Base-by-base conservation (phyloP, 1,284 basidiomycete genomes). In the Leccinum solheimii region DNA sequence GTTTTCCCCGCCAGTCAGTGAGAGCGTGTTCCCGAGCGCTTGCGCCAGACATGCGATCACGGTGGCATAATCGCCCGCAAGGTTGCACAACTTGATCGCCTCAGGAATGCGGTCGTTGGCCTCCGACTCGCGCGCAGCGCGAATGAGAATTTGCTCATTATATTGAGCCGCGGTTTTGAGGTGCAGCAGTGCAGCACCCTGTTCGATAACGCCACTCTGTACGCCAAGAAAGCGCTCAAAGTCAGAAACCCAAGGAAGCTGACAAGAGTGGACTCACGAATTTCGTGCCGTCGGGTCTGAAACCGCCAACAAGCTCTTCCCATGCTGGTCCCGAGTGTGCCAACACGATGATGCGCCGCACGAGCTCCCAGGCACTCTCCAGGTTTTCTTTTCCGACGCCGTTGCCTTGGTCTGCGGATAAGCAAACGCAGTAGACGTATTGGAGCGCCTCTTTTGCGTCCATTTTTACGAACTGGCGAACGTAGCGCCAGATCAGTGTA, bases 381-480 rank as follows among this genome's bases (percentile, higher is more conserved):
- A 94, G 80, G 73, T 98, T 96, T 71, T 95, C 91, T 67, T 86
- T 86, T 14, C 94, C 94, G 1, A 91, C 80, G 2, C 80, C 81
- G 4, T 82, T 80, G 13, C 81, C 82, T 67, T 91, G 88, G 71
- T 98, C 95, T 9, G 90, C 82, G 27, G 86, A 86, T 13, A 99
- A 84, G 62, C 90, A 88, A 13, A 98, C 85, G 63, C 94, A 91
- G 73, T 96, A 97, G 43, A 98, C 91, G 70, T 99, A 99, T 77
- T 98, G 95, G 59, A 99, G 78, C 1, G 96, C 97, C 66, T 96
- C 93, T 69, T 92, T 89, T 0, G 95, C 90, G 69, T 97, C 96
- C 81, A 94, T 86, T 74, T 91, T 91, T 52, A 92, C 90, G 74
- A 98, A 97, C 60, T 90, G 91, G 38, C 94, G 87, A 55, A 97